Percentiles rank a stretch among this genome's conserved stretches.
Conservation (phyloP, 2,329 filamentous ascomycete genomes). For the Microdochium bolleyi region DNA sequence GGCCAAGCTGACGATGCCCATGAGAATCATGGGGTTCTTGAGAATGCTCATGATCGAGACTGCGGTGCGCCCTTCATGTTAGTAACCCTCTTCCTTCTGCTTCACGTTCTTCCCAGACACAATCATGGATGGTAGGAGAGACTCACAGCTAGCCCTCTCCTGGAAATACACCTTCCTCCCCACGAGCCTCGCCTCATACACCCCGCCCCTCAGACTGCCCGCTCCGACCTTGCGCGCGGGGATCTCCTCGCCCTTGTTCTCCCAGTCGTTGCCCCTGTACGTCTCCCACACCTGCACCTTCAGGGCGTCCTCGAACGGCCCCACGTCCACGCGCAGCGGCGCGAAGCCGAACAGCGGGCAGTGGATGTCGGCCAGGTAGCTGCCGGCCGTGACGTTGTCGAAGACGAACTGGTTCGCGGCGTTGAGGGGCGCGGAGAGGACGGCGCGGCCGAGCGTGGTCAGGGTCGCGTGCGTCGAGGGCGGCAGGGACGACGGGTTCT, state of each 20-base stretch:
- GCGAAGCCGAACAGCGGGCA: conserved; percentile 67
- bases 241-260: conserved; percentile 65
- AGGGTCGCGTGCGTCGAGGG: conserved; percentile 57
- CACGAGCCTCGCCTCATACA: conserved; percentile 54
- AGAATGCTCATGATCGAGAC: conserved; percentile 75
- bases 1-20: conserved; percentile 74
- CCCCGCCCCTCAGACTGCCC: conserved; percentile 5
- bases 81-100: background rate
- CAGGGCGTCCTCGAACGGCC: conserved; percentile 18
- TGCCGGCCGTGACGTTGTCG: conserved; percentile 59
- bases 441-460: conserved; percentile 16
- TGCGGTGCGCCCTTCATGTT: conserved; percentile 19
- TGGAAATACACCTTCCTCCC: conserved; percentile 68
- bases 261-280: conserved; percentile 84
- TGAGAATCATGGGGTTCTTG: conserved; percentile 94
- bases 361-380: conserved; percentile 78
- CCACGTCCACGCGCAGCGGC: conserved; percentile 72
- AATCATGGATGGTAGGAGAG: no score
- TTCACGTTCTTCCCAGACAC: background rate
- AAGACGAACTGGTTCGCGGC: conserved; percentile 57
- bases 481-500: conserved; percentile 48
- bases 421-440: conserved; percentile 22
- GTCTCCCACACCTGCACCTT: conserved; percentile 70
- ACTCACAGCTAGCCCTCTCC: conserved; percentile 68
- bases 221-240: background rate